phyloP scores from a whole-genome alignment of 2,329 filamentous ascomycete genomes.

The Fusarium scirpi region DNA sequence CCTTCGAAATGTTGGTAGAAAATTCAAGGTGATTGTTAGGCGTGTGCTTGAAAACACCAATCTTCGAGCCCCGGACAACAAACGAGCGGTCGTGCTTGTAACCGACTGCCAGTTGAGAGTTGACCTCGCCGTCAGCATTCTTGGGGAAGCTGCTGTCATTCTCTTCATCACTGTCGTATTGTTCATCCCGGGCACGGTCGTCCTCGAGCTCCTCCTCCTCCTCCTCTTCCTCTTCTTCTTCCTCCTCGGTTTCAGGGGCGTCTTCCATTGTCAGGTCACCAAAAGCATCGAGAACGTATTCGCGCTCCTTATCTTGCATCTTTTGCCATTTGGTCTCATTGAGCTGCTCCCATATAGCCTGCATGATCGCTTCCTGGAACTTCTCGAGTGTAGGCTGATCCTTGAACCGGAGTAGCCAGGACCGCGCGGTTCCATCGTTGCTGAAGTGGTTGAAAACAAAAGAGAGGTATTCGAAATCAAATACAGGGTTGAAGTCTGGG shows the following conservation, averaged over 20 bases:
- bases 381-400: slow-evolving; percentile 82
- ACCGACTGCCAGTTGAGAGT: slow-evolving; percentile 93
- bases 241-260: slow-evolving; percentile 58
- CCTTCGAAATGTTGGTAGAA: slow-evolving; percentile 95
- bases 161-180: slow-evolving; percentile 77
- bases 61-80: slow-evolving; percentile 96
- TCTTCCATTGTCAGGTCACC: slow-evolving; percentile 95
- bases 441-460: slow-evolving; percentile 99
- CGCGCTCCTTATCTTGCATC: slow-evolving; percentile 89
- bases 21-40: slow-evolving; percentile 93
- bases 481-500: slow-evolving; percentile 95
- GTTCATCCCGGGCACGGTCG: slow-evolving; percentile 76
- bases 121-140: slow-evolving; percentile 80
- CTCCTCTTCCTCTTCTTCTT: slow-evolving; percentile 62
- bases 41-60: slow-evolving; percentile 98
- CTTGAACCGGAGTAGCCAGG: slow-evolving; percentile 93
- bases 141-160: slow-evolving; percentile 80
- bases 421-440: slow-evolving; percentile 88
- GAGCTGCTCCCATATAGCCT: slow-evolving; percentile 94
- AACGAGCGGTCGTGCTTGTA: slow-evolving; percentile 98
- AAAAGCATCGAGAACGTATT: slow-evolving; percentile 96
- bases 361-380: slow-evolving; percentile 95
- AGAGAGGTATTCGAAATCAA: slow-evolving; percentile 98
- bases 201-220: slow-evolving; percentile 70
- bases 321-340: slow-evolving; percentile 96